Evolutionary conservation across 768 basidiomycete species (phyloP).

Genomic region (Piloderma croceum): DNA sequence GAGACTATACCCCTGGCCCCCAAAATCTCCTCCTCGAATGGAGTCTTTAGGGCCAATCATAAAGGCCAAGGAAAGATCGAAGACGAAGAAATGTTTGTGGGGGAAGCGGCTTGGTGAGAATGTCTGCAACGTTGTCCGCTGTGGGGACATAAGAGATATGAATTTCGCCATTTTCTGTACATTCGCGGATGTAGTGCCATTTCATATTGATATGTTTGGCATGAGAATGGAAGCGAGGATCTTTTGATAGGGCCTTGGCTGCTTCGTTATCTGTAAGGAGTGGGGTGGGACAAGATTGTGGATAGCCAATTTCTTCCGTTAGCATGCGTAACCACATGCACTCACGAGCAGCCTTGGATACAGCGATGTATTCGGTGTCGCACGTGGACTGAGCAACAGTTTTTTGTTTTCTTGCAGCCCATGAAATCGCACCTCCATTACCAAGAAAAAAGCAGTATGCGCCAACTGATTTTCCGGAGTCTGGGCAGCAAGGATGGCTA

Average conservation of each 20-base stretch:
- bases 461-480: no score
- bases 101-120: conserved; percentile 24
- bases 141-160: conserved; percentile 8
- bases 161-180: conserved; percentile 10
- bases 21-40: no score
- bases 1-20: no score
- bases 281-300: conserved; percentile 3
- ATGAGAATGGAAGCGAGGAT: conserved; percentile 19
- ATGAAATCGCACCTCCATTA: conserved; percentile 32
- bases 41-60: no score
- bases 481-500: no score
- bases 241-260: conserved; percentile 15
- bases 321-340: no score
- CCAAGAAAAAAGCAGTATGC: conserved; percentile 25
- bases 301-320: conserved; percentile 27
- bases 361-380: conserved; percentile 42
- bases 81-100: no score
- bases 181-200: conserved; percentile 25
- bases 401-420: conserved; percentile 36
- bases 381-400: conserved; percentile 33
- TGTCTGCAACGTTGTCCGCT: conserved; percentile 24
- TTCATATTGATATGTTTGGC: conserved; percentile 32
- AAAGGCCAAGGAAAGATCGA: no score
- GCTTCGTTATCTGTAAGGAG: conserved; percentile 28
- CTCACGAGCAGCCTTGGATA: conserved; percentile 27